Evolutionary conservation across 345 rosid species (phyloP), one percentile per base, ranked within the genome.

Genomic region (Pistacia vera): DNA sequence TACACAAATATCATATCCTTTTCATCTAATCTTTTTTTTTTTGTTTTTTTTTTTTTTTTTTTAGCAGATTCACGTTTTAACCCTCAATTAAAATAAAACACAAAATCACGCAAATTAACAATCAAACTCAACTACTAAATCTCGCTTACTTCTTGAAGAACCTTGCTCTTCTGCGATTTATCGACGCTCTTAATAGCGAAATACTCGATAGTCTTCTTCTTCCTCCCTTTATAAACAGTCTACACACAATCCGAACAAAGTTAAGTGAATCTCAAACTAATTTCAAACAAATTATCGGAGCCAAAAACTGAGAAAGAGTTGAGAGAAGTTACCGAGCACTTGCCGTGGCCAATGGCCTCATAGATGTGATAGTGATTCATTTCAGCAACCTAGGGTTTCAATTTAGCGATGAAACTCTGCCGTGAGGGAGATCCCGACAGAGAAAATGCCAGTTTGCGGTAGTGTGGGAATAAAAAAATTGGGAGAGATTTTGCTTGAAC

Each of bases 331-430:
- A 96, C 99, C 91, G 99, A 93, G 92, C 85, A 89, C 81, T 93
- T 96, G 73, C 99, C 99, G 58, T 92, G 99, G 63, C 99, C 98
- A 63, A 95, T 92, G 66, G 99, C 98, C 84, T 90, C 98, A 85
- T 95, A 95, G 78, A 95, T 87, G 88, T 95, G 99, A 76, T 86
- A 95, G 59, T 92, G 92, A 80, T 95, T 93, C 99, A 95, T 95
- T 63, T 78, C 28, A 5, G 70, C 70, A 25, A 46, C 66, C 71
- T 81, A 75, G 79, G 79, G 85, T 77, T 75, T 61, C 68, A 75
- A 78, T 81, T 68, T 17, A 57, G 52, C 44, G 33, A 30, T 56
- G 30, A 71, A 57, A 70, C 74, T 71, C 78, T 64, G 78, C 66
- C 71, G 62, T 49, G 59, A 28, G 75, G 2, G 56, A 60, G 22